These are phyloP conservation scores for Monotropa hypopitys DNA, from an alignment of 179 eudicot genomes.

Conservation along the genomic window DNA sequence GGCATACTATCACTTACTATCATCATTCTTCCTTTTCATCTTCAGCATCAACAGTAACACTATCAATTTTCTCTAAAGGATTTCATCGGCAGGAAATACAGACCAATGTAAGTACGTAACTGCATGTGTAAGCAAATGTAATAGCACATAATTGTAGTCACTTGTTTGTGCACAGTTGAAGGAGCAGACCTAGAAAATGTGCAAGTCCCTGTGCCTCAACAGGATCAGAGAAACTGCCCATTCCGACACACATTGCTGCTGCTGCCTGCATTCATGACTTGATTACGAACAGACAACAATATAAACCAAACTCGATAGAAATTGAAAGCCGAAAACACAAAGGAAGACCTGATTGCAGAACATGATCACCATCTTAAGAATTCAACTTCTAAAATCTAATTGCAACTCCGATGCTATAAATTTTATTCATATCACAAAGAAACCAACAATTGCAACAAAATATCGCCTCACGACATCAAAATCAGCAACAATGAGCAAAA, in stretches of 20 bases:
- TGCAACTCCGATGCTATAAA: neutral
- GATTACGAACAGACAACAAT: neutral
- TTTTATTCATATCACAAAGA: neutral
- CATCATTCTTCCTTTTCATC: neutral
- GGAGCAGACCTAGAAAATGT: constrained; percentile 66
- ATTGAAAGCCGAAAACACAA: neutral
- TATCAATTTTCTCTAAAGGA: neutral
- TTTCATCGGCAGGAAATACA: neutral
- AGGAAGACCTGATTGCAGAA: neutral
- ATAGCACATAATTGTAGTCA: neutral
- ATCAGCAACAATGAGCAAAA: neutral
- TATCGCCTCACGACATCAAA: neutral
- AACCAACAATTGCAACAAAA: neutral
- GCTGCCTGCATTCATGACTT: constrained; percentile 49
- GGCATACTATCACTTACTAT: neutral
- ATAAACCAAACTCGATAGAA: neutral
- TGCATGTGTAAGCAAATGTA: neutral
- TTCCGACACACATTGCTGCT: constrained; percentile 86
- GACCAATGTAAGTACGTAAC: neutral
- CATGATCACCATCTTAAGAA: neutral
- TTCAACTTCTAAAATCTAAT: neutral
- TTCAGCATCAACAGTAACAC: neutral
- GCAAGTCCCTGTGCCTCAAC: constrained; percentile 94
- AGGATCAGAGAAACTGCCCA: constrained; percentile 93
- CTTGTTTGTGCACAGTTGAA: neutral